A percentile compares a stretch with the other conserved stretches of the same genome.
Conservation (phyloP, 768 basidiomycete genomes). For the Tricholoma terreum region DNA sequence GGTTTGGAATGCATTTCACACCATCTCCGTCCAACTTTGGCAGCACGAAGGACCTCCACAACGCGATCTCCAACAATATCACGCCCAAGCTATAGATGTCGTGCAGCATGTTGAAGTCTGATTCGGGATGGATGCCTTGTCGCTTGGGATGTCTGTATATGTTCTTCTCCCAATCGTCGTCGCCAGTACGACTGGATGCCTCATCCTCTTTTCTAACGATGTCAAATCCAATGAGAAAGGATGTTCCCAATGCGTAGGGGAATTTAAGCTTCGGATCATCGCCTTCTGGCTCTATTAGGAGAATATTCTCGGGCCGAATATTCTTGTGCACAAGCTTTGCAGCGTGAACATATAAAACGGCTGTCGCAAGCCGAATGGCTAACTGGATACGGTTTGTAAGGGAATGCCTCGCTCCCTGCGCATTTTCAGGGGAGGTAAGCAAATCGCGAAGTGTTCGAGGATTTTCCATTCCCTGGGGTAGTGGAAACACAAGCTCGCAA, state of each 20-base stretch:
- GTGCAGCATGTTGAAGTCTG: conserved; percentile 6
- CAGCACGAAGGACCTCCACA: conserved; percentile 2
- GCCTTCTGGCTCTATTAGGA: not conserved
- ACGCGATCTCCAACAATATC: conserved; percentile 2
- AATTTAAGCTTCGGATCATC: not conserved
- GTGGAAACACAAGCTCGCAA: conserved; percentile 3
- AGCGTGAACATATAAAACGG: conserved; percentile 4
- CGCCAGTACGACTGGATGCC: conserved; percentile 1
- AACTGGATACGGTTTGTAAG: conserved; percentile 1
- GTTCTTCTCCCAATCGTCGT: conserved; percentile 6
- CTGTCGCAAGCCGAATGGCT: conserved; percentile 2
- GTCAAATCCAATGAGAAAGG: conserved; percentile 5
- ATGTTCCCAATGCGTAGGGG: not conserved
- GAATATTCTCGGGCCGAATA: conserved; percentile 6
- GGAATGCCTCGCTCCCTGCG: conserved; percentile 2
- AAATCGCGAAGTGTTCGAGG: conserved; percentile 4
- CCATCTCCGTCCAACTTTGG: not conserved
- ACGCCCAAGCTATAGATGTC: conserved; percentile 7
- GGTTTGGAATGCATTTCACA: not conserved
- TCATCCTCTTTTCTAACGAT: conserved; percentile 4
- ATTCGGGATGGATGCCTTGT: conserved; percentile 3
- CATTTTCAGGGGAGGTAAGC: conserved; percentile 5
- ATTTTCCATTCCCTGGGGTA: not conserved
- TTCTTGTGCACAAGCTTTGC: conserved; percentile 8
- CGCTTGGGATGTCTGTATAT: conserved; percentile 6